phyloP scores from a whole-genome alignment of 1,284 basidiomycete species.

The Naganishia sp. region DNA sequence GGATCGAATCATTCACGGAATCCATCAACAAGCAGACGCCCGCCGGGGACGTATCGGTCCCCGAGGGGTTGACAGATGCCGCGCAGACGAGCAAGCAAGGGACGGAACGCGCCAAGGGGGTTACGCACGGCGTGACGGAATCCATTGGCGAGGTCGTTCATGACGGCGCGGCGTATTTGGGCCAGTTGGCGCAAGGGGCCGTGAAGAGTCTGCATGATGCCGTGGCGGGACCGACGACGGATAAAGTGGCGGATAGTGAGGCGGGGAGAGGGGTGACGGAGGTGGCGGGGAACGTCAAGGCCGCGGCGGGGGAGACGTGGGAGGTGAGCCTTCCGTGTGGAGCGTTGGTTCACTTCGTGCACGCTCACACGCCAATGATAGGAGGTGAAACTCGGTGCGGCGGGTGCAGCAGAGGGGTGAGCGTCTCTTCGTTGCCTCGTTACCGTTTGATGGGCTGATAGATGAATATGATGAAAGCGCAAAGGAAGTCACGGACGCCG shows the following conservation, averaged over 20 bases:
- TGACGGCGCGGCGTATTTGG: slow-evolving; percentile 41
- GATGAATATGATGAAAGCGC: slow-evolving; percentile 31
- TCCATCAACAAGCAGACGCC: slow-evolving; percentile 6
- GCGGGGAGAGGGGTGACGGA: slow-evolving; percentile 38
- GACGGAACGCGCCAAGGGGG: slow-evolving; percentile 38
- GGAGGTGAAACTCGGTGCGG: slow-evolving; percentile 47
- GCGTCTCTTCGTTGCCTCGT: slow-evolving; percentile 1
- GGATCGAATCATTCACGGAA: slow-evolving; percentile 42
- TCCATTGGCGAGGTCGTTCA: slow-evolving; percentile 40
- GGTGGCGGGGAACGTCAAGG: slow-evolving; percentile 29
- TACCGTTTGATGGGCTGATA: too few relatives aligned
- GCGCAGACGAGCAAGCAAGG: slow-evolving; percentile 10
- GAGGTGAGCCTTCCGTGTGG: slow-evolving; percentile 5
- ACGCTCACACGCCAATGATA: too few relatives aligned
- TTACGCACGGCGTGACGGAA: slow-evolving; percentile 36
- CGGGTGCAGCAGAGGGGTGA: slow-evolving; percentile 42
- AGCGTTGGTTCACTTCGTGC: too few relatives aligned
- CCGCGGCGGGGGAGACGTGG: slow-evolving; percentile 45
- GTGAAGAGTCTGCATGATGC: slow-evolving; percentile 43
- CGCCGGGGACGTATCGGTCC: slow-evolving; percentile 32
- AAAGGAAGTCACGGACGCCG: slow-evolving; percentile 41
- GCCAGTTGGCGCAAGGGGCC: slow-evolving; percentile 20
- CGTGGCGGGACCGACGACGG: slow-evolving; percentile 46
- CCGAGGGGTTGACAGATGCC: slow-evolving; percentile 34
- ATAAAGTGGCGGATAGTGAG: slow-evolving; percentile 46